Conservation (phyloP, 441 rosid genomes). For the Erysimum pusillum region DNA sequence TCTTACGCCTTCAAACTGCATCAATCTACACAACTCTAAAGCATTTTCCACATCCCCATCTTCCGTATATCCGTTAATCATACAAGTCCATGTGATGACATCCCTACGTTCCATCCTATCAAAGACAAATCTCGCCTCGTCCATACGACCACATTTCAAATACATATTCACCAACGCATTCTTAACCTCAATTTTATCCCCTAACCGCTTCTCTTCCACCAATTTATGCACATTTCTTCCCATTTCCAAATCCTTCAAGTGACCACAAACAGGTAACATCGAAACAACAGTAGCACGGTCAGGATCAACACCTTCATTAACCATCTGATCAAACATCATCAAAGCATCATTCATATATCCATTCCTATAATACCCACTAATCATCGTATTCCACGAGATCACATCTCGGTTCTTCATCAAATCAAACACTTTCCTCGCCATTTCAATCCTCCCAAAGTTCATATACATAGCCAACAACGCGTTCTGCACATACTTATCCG, state of each 20-base stretch:
- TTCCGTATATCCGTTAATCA: slow-evolving; percentile 60
- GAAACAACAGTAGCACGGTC: slow-evolving; percentile 74
- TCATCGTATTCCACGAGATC: slow-evolving; percentile 83
- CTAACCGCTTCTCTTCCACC: slow-evolving; percentile 61
- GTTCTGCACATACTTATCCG: slow-evolving; percentile 62
- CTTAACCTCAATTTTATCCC: slow-evolving; percentile 58
- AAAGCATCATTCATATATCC: slow-evolving; percentile 60
- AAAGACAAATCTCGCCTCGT: slow-evolving; percentile 59
- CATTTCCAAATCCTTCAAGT: slow-evolving; percentile 62
- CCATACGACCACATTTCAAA: slow-evolving; percentile 62
- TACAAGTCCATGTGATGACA: slow-evolving; percentile 71
- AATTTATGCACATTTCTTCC: slow-evolving; percentile 70
- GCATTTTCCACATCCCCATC: slow-evolving; percentile 57
- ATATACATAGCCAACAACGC: slow-evolving; percentile 77
- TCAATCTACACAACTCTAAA: slow-evolving; percentile 50
- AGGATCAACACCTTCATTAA: slow-evolving; percentile 57
- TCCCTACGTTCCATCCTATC: slow-evolving; percentile 58
- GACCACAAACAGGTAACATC: slow-evolving; percentile 75
- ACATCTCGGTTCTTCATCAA: slow-evolving; percentile 59
- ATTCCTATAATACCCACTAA: slow-evolving; percentile 76
- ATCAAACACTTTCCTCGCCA: slow-evolving; percentile 68
- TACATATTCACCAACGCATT: slow-evolving; percentile 77
- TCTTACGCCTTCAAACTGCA: slow-evolving; percentile 57
- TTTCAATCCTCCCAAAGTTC: slow-evolving; percentile 60
- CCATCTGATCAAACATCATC: slow-evolving; percentile 59